phyloP scores from a whole-genome alignment of 2,329 filamentous ascomycete species.

The Parastagonospora avenae region DNA sequence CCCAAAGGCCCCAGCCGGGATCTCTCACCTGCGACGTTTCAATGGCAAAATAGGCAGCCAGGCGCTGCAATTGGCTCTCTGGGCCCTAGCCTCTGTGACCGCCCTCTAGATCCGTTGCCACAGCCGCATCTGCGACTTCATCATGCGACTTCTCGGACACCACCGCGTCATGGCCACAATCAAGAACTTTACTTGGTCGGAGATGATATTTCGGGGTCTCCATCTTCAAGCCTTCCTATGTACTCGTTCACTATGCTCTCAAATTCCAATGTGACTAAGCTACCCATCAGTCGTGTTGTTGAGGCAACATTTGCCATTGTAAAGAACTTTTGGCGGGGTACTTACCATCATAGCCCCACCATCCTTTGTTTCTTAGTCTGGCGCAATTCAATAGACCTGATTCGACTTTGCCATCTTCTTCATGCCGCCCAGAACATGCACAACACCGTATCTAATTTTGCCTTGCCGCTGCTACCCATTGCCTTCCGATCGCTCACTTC shows the following conservation, averaged over 20 bases:
- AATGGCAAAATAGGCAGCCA: slow-evolving; percentile 13
- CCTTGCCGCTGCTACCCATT: slow-evolving; percentile 8
- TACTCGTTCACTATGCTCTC: too few relatives aligned
- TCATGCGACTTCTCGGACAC: too few relatives aligned
- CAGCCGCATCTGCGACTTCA: too few relatives aligned
- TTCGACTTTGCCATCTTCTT: slow-evolving; percentile 7
- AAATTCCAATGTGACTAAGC: too few relatives aligned
- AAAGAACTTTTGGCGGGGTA: slow-evolving; percentile 22
- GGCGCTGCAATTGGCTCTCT: slow-evolving; percentile 14
- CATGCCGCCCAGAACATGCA: slow-evolving; percentile 15
- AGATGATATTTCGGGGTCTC: too few relatives aligned
- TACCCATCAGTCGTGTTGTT: too few relatives aligned
- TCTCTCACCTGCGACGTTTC: slow-evolving; percentile 16
- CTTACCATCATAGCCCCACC: slow-evolving; percentile 18
- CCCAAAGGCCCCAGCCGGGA: background rate
- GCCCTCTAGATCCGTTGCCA: slow-evolving; percentile 18
- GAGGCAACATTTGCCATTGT: slow-evolving; percentile 4
- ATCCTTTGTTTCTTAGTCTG: slow-evolving; percentile 7
- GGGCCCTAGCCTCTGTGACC: slow-evolving; percentile 15
- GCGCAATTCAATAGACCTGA: slow-evolving; percentile 1
- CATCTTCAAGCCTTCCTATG: too few relatives aligned
- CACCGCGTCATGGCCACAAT: too few relatives aligned
- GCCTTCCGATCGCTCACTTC: background rate
- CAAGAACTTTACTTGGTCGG: too few relatives aligned
- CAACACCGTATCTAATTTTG: slow-evolving; percentile 19